A percentile compares a stretch with the other conserved stretches of the same genome.
phyloP scores from a whole-genome alignment of 169 alveolate genomes.

The Amoebophrya sp. region DNA sequence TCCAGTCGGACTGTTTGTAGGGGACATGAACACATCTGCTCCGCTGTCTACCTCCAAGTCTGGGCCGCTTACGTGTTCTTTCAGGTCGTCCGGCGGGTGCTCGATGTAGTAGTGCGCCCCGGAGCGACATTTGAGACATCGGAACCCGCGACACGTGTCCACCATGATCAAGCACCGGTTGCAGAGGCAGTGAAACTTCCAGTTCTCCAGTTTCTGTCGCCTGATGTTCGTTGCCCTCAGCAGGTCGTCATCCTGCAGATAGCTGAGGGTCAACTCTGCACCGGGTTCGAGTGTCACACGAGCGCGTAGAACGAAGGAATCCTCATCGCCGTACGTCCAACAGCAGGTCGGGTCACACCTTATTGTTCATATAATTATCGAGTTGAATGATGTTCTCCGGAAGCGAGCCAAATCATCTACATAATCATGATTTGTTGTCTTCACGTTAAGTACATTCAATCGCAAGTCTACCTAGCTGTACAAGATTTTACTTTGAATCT shows the following conservation, averaged over 20 bases:
- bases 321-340: slow-evolving; percentile 53
- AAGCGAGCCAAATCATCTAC: no score
- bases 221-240: slow-evolving; percentile 46
- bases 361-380: no score
- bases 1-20: no score
- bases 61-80: no score
- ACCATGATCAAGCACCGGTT: not conserved
- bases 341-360: slow-evolving; percentile 51
- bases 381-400: no score
- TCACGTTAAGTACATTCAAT: no score
- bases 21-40: no score
- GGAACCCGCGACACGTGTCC: not conserved
- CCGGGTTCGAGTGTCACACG: slow-evolving; percentile 49
- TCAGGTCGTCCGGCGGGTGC: no score
- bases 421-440: no score
- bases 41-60: no score
- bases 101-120: not conserved
- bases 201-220: slow-evolving; percentile 40
- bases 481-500: no score
- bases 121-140: not conserved
- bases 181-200: not conserved
- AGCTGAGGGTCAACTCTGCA: slow-evolving; percentile 51
- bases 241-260: slow-evolving; percentile 51
- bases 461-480: no score
- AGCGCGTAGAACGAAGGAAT: slow-evolving; percentile 54